Conservation (phyloP, 495 filamentous ascomycete species). For the Aspergillus avenaceus region DNA sequence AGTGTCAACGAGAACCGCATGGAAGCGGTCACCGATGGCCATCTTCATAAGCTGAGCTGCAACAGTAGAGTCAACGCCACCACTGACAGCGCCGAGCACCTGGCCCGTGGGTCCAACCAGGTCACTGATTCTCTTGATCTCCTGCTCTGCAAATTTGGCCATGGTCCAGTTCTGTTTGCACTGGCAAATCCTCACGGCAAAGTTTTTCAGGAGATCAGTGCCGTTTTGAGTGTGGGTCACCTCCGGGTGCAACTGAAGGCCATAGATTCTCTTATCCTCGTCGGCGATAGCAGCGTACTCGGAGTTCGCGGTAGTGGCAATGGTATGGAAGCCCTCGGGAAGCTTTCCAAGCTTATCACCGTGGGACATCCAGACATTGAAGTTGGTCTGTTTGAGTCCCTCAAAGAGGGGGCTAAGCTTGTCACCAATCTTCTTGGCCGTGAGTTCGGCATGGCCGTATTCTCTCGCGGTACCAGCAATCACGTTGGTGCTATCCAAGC, state of each 20-base stretch:
- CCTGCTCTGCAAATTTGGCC: slow-evolving; percentile 71
- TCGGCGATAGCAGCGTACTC: slow-evolving; percentile 81
- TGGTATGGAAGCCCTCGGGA: slow-evolving; percentile 64
- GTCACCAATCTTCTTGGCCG: slow-evolving; percentile 41
- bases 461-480: slow-evolving; percentile 66
- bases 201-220: slow-evolving; percentile 67
- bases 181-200: slow-evolving; percentile 74
- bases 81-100: slow-evolving; percentile 81
- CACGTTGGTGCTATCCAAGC: slow-evolving; percentile 63
- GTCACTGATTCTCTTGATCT: slow-evolving; percentile 69
- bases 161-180: slow-evolving; percentile 77
- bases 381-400: slow-evolving; percentile 59
- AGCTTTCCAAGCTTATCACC: slow-evolving; percentile 75
- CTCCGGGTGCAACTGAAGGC: slow-evolving; percentile 85
- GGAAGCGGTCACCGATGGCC: slow-evolving; percentile 82
- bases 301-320: slow-evolving; percentile 72
- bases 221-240: slow-evolving; percentile 62
- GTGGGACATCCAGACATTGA: slow-evolving; percentile 84
- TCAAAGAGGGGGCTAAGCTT: slow-evolving; percentile 72
- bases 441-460: slow-evolving; percentile 64
- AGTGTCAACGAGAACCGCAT: slow-evolving; percentile 85
- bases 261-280: slow-evolving; percentile 55
- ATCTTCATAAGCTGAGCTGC: slow-evolving; percentile 81
- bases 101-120: slow-evolving; percentile 76
- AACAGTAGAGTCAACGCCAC: slow-evolving; percentile 89